Conservation (phyloP, 768 basidiomycete species). For the Tylopilus sp. region DNA sequence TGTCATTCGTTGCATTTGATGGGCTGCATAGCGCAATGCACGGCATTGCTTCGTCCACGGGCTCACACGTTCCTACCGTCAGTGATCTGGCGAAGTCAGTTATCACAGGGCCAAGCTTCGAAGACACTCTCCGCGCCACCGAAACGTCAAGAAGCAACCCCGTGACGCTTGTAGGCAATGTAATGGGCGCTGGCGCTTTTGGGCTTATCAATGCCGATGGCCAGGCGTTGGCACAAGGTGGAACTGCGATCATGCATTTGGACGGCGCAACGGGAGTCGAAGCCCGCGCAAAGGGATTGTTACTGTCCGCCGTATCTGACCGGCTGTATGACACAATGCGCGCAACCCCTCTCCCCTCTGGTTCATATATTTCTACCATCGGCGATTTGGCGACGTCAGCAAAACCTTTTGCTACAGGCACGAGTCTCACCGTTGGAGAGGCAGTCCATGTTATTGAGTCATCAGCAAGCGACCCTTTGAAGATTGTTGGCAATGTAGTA, state of each 20-base stretch:
- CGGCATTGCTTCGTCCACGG: not conserved
- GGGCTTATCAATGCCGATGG: constrained; percentile 5
- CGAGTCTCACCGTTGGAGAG: not conserved
- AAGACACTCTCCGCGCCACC: not conserved
- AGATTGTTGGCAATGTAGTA: not conserved
- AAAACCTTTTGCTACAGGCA: not conserved
- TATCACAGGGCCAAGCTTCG: not conserved
- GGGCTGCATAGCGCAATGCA: not conserved
- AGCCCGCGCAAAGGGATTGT: not conserved
- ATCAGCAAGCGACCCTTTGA: not conserved
- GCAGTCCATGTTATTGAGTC: not conserved
- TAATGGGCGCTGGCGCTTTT: not conserved
- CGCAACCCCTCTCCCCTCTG: not conserved
- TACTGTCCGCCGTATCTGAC: not conserved
- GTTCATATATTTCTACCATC: too few relatives aligned
- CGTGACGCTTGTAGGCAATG: not conserved
- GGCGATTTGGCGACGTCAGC: too few relatives aligned
- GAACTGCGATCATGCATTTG: not conserved
- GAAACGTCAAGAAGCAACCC: not conserved
- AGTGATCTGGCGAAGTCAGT: not conserved
- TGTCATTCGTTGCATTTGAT: not conserved
- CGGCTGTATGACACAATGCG: not conserved
- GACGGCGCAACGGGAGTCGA: not conserved
- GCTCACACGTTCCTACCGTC: not conserved
- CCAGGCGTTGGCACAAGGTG: constrained; percentile 5